phyloP scores from a whole-genome alignment of 2,329 filamentous ascomycete species.

The Penicillium oxalicum region DNA sequence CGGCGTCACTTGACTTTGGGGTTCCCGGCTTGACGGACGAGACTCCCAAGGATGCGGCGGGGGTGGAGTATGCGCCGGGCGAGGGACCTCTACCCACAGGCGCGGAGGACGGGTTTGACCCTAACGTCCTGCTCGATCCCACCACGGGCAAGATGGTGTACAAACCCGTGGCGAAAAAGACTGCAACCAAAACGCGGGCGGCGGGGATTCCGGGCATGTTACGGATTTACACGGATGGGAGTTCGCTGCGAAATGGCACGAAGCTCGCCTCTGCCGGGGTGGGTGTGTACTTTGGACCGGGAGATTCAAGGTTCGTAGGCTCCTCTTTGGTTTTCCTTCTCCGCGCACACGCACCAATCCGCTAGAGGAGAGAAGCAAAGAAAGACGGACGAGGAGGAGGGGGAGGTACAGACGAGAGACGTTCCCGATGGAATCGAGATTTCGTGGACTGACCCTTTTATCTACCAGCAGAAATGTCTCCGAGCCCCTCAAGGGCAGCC shows the following conservation, averaged over 20 bases:
- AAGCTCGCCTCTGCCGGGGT: constrained; percentile 53
- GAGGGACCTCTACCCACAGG: constrained; percentile 51
- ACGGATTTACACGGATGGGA: constrained; percentile 60
- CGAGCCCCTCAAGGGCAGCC: constrained; percentile 64
- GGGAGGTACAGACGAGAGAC: no score
- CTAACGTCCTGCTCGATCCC: constrained; percentile 50
- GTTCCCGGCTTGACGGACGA: constrained; percentile 38
- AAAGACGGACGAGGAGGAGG: no score
- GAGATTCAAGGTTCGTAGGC: constrained; percentile 48
- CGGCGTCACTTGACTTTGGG: constrained; percentile 24
- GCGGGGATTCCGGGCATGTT: constrained; percentile 47
- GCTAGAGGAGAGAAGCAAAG: no score
- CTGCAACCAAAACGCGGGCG: constrained; percentile 41
- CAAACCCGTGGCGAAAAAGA: constrained; percentile 49
- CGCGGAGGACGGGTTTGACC: constrained; percentile 58
- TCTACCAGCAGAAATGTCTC: constrained; percentile 58
- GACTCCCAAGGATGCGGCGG: constrained; percentile 39
- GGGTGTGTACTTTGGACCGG: constrained; percentile 59
- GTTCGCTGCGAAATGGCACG: constrained; percentile 54
- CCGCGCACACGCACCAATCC: background rate
- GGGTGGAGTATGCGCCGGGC: constrained; percentile 46
- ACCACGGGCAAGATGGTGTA: constrained; percentile 50
- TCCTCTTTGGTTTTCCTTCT: no score
- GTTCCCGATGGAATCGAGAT: no score
- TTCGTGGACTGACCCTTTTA: constrained; percentile 18